These are phyloP conservation scores for Phalaenopsis hybrid DNA, from an alignment of 116 monocot genomes.

Conservation along the genomic window DNA sequence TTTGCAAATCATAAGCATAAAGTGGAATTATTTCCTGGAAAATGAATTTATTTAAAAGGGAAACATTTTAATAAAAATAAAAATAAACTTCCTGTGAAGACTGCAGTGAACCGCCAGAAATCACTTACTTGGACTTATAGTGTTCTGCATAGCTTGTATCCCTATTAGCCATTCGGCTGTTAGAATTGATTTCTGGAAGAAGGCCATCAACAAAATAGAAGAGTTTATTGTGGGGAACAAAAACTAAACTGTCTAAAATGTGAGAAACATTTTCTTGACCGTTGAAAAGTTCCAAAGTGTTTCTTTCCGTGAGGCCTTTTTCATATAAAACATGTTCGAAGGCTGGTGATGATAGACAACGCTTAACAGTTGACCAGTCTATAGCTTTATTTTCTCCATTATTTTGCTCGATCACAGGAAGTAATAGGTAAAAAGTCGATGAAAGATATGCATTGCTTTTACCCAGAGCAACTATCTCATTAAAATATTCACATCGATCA, in stretches of 20 bases:
- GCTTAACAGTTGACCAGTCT: conserved; percentile 66
- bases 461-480: conserved; percentile 44
- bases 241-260: conserved; percentile 65
- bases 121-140: conserved; percentile 40
- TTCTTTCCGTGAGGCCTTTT: conserved; percentile 7
- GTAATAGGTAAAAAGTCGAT: conserved; percentile 65
- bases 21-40: not conserved
- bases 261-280: conserved; percentile 36
- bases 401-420: conserved; percentile 45
- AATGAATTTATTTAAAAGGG: too few species aligned
- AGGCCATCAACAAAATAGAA: conserved; percentile 80
- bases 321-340: conserved; percentile 29
- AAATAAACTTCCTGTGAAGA: not conserved
- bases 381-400: conserved; percentile 23
- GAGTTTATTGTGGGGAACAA: conserved; percentile 44
- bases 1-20: not conserved
- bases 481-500: conserved; percentile 57
- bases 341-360: conserved; percentile 71
- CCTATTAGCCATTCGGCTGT: conserved; percentile 22
- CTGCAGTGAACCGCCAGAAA: not conserved
- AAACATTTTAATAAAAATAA: too few species aligned
- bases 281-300: conserved; percentile 57
- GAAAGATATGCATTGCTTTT: conserved; percentile 15
- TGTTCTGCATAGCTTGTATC: conserved; percentile 41
- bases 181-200: conserved; percentile 52